Conservation (phyloP, 371 early-diverging fungal species). For the Blakeslea trispora region DNA sequence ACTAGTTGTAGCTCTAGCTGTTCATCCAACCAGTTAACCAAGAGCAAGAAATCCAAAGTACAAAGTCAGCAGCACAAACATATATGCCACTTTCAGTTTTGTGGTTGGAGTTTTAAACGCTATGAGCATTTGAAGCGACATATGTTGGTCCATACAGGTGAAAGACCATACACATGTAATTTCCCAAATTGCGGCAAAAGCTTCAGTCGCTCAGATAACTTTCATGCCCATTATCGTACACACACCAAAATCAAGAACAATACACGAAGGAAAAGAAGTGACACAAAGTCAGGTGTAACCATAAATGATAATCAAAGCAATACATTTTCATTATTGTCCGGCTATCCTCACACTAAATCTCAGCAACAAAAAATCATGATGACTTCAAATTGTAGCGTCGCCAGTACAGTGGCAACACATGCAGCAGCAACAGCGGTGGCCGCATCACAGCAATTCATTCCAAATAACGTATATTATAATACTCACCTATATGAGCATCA, state of each 20-base stretch:
- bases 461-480: neutral
- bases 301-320: neutral
- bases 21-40: neutral
- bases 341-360: neutral
- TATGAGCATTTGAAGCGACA: slow-evolving; percentile 84
- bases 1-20: no score
- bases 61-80: slow-evolving; percentile 40
- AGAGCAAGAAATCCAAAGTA: neutral
- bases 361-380: neutral
- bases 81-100: slow-evolving; percentile 50
- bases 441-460: neutral
- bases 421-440: slow-evolving; percentile 6
- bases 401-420: neutral
- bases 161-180: slow-evolving; percentile 64
- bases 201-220: slow-evolving; percentile 77
- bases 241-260: slow-evolving; percentile 31
- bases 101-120: slow-evolving; percentile 69
- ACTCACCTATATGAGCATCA: neutral
- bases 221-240: slow-evolving; percentile 56
- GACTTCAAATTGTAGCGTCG: neutral
- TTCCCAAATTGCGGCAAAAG: slow-evolving; percentile 62
- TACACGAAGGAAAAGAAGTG: neutral
- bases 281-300: neutral
- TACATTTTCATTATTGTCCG: neutral
- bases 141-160: slow-evolving; percentile 63